These are phyloP conservation scores for Gossypium davidsonii DNA, from an alignment of 441 rosid genomes.

Conservation along the genomic window DNA sequence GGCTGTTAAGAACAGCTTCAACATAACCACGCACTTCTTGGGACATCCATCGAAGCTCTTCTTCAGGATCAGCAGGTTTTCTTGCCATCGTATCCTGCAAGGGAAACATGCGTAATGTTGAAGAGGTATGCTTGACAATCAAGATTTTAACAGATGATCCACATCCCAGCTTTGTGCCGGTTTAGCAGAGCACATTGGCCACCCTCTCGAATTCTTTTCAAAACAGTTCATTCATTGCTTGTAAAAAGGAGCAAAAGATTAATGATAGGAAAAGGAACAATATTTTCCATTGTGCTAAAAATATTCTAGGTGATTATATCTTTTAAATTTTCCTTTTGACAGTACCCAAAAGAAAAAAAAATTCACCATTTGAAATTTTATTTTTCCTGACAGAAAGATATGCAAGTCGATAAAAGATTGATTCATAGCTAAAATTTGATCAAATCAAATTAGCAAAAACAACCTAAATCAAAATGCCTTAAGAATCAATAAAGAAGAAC, in stretches of 20 bases:
- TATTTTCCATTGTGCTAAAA: background rate
- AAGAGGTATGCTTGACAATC: background rate
- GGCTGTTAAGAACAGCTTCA: conserved; percentile 99
- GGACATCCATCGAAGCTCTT: conserved; percentile 99
- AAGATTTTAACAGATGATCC: background rate
- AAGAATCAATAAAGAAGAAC: conserved; percentile 4
- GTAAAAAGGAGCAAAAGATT: background rate
- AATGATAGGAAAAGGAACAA: background rate
- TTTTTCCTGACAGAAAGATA: background rate
- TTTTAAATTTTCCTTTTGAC: background rate
- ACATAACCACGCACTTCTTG: conserved; percentile 99
- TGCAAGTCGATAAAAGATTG: background rate
- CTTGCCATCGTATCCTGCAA: conserved; percentile 85
- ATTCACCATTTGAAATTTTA: background rate
- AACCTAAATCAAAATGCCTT: background rate
- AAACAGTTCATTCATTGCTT: background rate
- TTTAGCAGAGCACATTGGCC: background rate
- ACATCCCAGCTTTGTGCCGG: background rate
- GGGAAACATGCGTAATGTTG: background rate
- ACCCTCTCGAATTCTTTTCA: background rate
- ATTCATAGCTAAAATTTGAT: background rate
- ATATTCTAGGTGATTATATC: background rate
- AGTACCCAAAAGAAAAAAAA: background rate
- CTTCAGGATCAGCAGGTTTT: conserved; percentile 96
- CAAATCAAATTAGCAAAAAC: background rate